Evolutionary conservation across 1,284 basidiomycete species (phyloP).

Genomic region (Volvariella surrecta): DNA sequence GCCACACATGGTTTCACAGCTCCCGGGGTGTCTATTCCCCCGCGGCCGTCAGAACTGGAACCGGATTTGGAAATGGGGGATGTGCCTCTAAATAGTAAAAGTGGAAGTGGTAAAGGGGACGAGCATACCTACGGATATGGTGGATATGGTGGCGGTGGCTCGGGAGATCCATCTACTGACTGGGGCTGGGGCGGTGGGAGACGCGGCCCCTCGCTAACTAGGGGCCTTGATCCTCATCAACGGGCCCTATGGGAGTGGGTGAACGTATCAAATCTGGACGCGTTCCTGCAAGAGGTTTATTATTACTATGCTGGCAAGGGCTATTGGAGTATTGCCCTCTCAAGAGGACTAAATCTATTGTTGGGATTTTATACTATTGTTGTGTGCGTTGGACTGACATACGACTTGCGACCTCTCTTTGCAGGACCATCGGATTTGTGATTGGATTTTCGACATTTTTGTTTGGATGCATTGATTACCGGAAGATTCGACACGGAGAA

Average conservation of each 20-base stretch:
- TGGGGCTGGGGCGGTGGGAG: too few species aligned
- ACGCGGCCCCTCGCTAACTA: conserved; percentile 41
- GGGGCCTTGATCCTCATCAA: conserved; percentile 78
- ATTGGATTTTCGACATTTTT: conserved; percentile 96
- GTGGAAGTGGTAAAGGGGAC: background rate
- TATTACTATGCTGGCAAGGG: conserved; percentile 95
- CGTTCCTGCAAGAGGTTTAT: conserved; percentile 93
- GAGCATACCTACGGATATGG: too few species aligned
- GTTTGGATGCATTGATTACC: conserved; percentile 91
- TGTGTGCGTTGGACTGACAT: conserved; percentile 14
- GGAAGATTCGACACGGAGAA: conserved; percentile 56
- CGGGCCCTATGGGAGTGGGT: conserved; percentile 98
- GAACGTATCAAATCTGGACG: conserved; percentile 94
- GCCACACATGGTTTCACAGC: conserved; percentile 17
- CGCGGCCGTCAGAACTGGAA: conserved; percentile 59
- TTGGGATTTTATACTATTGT: conserved; percentile 36
- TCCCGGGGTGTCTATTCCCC: conserved; percentile 41
- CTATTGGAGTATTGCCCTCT: conserved; percentile 87
- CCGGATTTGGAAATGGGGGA: background rate
- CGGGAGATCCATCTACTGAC: conserved; percentile 11
- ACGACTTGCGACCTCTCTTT: conserved; percentile 3
- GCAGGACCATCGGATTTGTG: conserved; percentile 93
- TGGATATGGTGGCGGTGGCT: conserved; percentile 6
- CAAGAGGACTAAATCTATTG: conserved; percentile 86
- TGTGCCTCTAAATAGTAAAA: background rate